Evolutionary conservation across 2,329 filamentous ascomycete species (phyloP), one percentile per base, ranked within the genome.

Genomic region (Ilyonectria robusta): DNA sequence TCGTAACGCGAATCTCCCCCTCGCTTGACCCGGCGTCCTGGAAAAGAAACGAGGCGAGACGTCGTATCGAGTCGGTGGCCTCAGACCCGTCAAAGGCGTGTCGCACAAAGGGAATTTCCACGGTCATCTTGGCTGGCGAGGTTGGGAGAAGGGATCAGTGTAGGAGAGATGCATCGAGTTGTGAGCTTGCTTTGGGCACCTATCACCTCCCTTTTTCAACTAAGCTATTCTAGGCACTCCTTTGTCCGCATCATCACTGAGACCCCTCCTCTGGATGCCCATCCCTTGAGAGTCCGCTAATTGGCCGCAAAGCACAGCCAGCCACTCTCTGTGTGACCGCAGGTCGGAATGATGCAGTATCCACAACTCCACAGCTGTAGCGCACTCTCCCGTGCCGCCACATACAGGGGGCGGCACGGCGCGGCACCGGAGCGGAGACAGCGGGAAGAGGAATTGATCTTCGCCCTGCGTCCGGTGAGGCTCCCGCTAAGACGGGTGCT

Each of bases 41-140:
- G 46, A 73, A 73, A 9, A 73, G 57, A 15, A 66, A 31, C 10
- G 65, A 35, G 11, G 59, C 40, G 17, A 73, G 63, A 17, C 47
- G 48, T 15, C 69, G 51, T 42, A 55, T 56, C 48, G 71, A 73
- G 19, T 40, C 59, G 37, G 48, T 21, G 35, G 69, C 35, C 56
- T 72, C 65, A 9, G 67, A 29, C 31, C 51, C 29, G 51, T 73
- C 44, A 48, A 73, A 73, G 35, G 60, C 46, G 21, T 62, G 40
- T 37, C 67, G 62, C 59, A 70, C 62, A 37, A 66, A 58, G 6
- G 69, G 69, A 54, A 73, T 42, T 11, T 63, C 46, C 17, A 11
- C 31, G 3, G 3, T 11, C 58, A 59, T 59, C 10, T 3, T 40
- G n/a, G n/a, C 17, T 19, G 15, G n/a, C 33, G n/a, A 4, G 9